Evolutionary conservation across 106 monocot species (phyloP), one percentile per base, ranked within the genome.

Genomic region (Posidonia australis): DNA sequence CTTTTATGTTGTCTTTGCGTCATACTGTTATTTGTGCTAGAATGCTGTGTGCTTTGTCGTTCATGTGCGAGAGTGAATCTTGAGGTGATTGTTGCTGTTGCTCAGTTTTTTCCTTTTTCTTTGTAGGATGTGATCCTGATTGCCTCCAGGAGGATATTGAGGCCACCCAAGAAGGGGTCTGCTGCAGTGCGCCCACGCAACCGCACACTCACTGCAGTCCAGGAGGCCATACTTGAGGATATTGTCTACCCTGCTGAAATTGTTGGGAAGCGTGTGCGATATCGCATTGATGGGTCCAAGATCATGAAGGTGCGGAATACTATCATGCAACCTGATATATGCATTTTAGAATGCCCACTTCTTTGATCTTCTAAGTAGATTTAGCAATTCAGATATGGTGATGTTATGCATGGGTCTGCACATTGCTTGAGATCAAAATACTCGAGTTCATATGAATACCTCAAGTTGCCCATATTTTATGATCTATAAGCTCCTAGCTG

Each of bases 91-190:
- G 0, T 49, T 12, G 10, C 1, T 48, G 28, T 24, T 49, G 46
- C 46, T 30, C 25, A 16, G 48, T 42, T 1, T 62, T 44, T 62
- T 62, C 6, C 5, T 28, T 53, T 51, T 1, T 46, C 13, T 62
- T 43, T 47, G 16, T 67, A 92, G 92, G 92, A 92, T 70, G 84
- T 92, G 1, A 68, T 92, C 30, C 12, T 92, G 10, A 56, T 87
- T 67, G 87, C 92, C 1, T 68, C 87, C 9, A 53, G 90, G 63
- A 84, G 92, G 78, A 92, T 87, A 9, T 2, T 84, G 62, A 87
- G 84, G 71, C 92, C 92, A 16, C 92, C 92, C 5, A 92, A 88
- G 80, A 92, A 92, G 55, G 92, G 92, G 18, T 87, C 92, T n/a
- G 87, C 87, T 48, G 77, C 77, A 52, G 58, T 70, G 19, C 87